Evolutionary conservation across 106 monocot genomes (phyloP).

Genomic region (Alisma plantagoaquatica): DNA sequence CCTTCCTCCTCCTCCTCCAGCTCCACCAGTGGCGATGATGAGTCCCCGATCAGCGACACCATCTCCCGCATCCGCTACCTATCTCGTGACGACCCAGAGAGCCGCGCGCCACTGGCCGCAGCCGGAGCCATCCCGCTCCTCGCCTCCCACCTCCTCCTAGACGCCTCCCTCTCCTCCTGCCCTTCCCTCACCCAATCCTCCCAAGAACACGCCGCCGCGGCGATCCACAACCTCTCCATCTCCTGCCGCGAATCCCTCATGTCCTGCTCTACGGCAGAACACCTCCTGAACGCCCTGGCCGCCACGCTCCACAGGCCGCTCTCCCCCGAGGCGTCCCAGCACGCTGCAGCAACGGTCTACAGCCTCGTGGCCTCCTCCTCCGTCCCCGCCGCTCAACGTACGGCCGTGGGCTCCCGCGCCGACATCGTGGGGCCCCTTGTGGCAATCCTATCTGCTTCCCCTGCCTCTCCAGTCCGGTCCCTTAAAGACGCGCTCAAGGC

Average conservation of each 20-base stretch:
- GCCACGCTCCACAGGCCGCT: conserved; percentile 18
- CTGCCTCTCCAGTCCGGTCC: conserved; percentile 25
- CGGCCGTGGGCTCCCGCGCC: conserved; percentile 38
- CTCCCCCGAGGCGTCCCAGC: conserved; percentile 25
- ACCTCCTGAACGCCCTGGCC: conserved; percentile 51
- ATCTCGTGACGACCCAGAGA: conserved; percentile 45
- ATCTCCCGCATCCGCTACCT: conserved; percentile 47
- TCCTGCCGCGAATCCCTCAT: conserved; percentile 44
- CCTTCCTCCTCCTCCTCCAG: too few species aligned
- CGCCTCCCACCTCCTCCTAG: conserved; percentile 17
- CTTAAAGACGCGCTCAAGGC: conserved; percentile 79
- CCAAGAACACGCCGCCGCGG: conserved; percentile 57
- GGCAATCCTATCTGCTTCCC: conserved; percentile 18
- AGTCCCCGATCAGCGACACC: conserved; percentile 9
- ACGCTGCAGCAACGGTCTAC: conserved; percentile 56
- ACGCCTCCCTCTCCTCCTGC: neutral
- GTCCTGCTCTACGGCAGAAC: conserved; percentile 56
- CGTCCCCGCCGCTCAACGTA: conserved; percentile 56
- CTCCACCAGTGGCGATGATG: too few species aligned
- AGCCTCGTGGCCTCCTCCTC: conserved; percentile 76
- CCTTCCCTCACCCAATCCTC: too few species aligned
- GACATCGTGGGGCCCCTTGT: conserved; percentile 19
- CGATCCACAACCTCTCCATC: conserved; percentile 71
- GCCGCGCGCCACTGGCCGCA: conserved; percentile 44
- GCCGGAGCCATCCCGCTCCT: conserved; percentile 56